Conservation (phyloP, 805 yeast genomes). For the Kockiozyma suomiensis region DNA sequence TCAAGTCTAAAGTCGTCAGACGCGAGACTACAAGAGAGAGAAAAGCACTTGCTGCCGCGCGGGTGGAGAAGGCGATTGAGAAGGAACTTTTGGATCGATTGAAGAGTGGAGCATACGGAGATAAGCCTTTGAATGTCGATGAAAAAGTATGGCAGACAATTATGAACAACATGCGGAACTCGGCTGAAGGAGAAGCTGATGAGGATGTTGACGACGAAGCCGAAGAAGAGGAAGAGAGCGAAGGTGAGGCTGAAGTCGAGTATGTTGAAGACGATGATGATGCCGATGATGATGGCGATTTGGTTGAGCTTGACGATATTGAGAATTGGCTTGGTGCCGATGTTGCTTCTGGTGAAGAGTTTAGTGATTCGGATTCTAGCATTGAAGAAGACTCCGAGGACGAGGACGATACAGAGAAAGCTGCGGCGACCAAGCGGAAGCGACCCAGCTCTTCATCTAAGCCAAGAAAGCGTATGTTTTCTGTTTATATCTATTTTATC, state of each 20-base stretch:
- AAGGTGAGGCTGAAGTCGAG: conserved; percentile 56
- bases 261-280: conserved; percentile 89
- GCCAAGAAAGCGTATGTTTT: conserved; percentile 29
- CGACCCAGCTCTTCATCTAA: conserved; percentile 7
- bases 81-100: conserved; percentile 91
- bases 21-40: conserved; percentile 94
- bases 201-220: conserved; percentile 58
- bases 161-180: conserved; percentile 64
- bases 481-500: background rate
- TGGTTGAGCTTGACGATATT: conserved; percentile 75
- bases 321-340: conserved; percentile 80
- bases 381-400: conserved; percentile 47
- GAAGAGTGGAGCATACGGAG: conserved; percentile 98
- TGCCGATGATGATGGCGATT: conserved; percentile 73
- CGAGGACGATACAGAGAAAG: conserved; percentile 38
- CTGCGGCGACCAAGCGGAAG: conserved; percentile 53
- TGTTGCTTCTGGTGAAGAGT: conserved; percentile 41
- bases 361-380: conserved; percentile 38
- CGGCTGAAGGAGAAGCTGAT: conserved; percentile 55
- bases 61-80: conserved; percentile 94
- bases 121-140: conserved; percentile 94
- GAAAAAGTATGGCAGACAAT: conserved; percentile 95
- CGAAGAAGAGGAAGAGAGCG: conserved; percentile 54
- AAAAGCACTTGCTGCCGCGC: conserved; percentile 95
- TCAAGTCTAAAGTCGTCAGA: conserved; percentile 90